A percentile compares a stretch with the other conserved stretches of the same genome.
These are phyloP conservation scores for Pontederia crassipes DNA, from an alignment of 176 grass and related monocot genomes.

Conservation along the genomic window DNA sequence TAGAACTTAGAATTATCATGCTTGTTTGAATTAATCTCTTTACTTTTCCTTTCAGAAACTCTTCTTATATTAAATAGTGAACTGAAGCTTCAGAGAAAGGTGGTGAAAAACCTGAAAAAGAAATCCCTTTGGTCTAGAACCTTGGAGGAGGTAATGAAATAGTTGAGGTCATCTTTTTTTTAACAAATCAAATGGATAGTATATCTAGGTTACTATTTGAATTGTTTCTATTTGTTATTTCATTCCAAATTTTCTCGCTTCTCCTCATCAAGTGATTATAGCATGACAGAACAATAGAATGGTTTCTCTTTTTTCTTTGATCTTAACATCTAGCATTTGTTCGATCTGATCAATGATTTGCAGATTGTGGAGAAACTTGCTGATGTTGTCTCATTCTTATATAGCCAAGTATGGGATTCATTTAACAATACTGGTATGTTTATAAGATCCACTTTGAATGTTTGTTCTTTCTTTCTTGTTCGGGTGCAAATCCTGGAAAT, in stretches of 20 bases:
- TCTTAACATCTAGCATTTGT: slow-evolving; percentile 17
- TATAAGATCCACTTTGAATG: background rate
- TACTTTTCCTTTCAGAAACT: slow-evolving; percentile 39
- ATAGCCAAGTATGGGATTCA: slow-evolving; percentile 59
- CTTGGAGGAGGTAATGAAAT: slow-evolving; percentile 66
- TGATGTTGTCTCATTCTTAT: slow-evolving; percentile 61
- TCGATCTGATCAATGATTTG: slow-evolving; percentile 1
- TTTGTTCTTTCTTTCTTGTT: too few relatives aligned
- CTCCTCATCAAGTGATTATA: background rate
- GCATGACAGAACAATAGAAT: background rate
- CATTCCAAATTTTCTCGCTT: background rate
- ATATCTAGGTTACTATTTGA: background rate
- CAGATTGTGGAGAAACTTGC: slow-evolving; percentile 97
- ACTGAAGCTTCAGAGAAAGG: slow-evolving; percentile 83
- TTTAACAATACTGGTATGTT: slow-evolving; percentile 44
- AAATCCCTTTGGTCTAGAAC: slow-evolving; percentile 85
- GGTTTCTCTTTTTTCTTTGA: background rate
- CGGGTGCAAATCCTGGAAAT: too few relatives aligned
- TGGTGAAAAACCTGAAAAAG: slow-evolving; percentile 91
- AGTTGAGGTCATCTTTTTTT: slow-evolving; percentile 9
- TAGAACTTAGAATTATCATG: too few relatives aligned
- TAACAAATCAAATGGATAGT: background rate
- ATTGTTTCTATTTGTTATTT: background rate
- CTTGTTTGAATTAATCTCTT: background rate
- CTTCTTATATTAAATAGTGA: slow-evolving; percentile 86